Evolutionary conservation across 2,329 filamentous ascomycete genomes (phyloP), one percentile per base, ranked within the genome.

Genomic region (Fusarium abutilonis): DNA sequence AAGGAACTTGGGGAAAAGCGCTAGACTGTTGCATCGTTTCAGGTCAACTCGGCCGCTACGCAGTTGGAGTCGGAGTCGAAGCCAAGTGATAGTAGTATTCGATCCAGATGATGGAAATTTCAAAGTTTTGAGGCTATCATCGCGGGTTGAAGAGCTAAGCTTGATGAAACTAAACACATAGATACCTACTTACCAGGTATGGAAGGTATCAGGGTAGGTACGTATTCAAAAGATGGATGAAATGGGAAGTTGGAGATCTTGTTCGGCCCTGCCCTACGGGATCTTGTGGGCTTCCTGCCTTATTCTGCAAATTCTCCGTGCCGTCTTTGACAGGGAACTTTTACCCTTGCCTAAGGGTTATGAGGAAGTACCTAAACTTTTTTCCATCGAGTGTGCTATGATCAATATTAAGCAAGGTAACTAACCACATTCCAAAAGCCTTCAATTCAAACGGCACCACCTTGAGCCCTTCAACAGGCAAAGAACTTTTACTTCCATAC

Each of bases 11-110:
- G 43, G n/a, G 31, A 26, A 28, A 39, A 34, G 51, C 35, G 35
- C 46, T 36, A 51, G n/a, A 61, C 44, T 11, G 29, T 35, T 38
- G 43, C 43, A 39, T 44, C 52, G 28, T 66, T 59, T 64, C 59
- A 64, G 59, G 64, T 34, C 28, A 7, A 13, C 45, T 56, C 43
- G 23, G 23, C 23, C 23, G 23, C 23, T 26, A 8, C 23, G 23
- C 6, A 26, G 23, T 26, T 8, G 23, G 23, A 26, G 23, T 26
- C 23, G 23, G 6, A 26, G 23, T 26, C 23, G 23, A 26, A 26
- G 8, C 8, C 23, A 8, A 26, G 23, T 8, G 23, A 8, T 26
- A 8, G 23, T 4, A 8, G 2, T 26, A 26, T 59, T 46, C 39
- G 48, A 14, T 13, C 19, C 28, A 51, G 15, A 43, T 26, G 36